A percentile compares a stretch with the other conserved stretches of the same genome.
Conservation (phyloP, 2,329 filamentous ascomycete genomes). For the Calycina herbarum region DNA sequence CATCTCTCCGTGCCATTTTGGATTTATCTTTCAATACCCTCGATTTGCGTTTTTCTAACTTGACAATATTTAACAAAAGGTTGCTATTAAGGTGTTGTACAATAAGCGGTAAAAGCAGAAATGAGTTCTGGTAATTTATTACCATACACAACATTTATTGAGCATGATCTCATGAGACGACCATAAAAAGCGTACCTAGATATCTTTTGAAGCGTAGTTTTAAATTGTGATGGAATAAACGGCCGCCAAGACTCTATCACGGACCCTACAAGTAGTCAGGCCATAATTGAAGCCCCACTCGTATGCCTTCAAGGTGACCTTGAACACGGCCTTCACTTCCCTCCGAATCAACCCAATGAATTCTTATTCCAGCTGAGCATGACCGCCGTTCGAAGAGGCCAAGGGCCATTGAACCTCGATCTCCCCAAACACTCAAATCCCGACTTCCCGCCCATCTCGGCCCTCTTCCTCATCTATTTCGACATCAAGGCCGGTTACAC, state of each 20-base stretch:
- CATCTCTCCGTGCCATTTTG: too few relatives aligned
- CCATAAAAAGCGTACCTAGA: too few relatives aligned
- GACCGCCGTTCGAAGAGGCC: slow-evolving; percentile 37
- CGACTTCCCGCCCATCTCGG: slow-evolving; percentile 65
- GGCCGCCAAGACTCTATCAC: neutral
- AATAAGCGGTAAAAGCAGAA: too few relatives aligned
- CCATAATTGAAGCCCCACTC: neutral
- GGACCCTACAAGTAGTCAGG: neutral
- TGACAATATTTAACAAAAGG: too few relatives aligned
- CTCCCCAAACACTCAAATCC: slow-evolving; percentile 35
- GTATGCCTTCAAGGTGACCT: neutral
- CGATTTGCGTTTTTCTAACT: too few relatives aligned
- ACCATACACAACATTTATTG: too few relatives aligned
- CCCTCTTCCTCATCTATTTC: slow-evolving; percentile 86
- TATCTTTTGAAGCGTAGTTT: too few relatives aligned
- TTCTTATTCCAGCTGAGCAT: slow-evolving; percentile 22
- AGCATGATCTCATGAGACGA: too few relatives aligned
- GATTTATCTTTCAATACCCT: too few relatives aligned
- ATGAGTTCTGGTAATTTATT: too few relatives aligned
- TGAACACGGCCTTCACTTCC: neutral
- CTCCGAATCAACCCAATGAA: neutral
- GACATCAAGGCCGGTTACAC: slow-evolving; percentile 92
- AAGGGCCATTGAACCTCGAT: slow-evolving; percentile 36
- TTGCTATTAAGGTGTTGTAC: too few relatives aligned
- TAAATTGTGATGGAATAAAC: neutral